Percentiles rank a stretch among this genome's conserved stretches.
Conservation (phyloP, 1,284 basidiomycete genomes). For the Austroboletus niveus region DNA sequence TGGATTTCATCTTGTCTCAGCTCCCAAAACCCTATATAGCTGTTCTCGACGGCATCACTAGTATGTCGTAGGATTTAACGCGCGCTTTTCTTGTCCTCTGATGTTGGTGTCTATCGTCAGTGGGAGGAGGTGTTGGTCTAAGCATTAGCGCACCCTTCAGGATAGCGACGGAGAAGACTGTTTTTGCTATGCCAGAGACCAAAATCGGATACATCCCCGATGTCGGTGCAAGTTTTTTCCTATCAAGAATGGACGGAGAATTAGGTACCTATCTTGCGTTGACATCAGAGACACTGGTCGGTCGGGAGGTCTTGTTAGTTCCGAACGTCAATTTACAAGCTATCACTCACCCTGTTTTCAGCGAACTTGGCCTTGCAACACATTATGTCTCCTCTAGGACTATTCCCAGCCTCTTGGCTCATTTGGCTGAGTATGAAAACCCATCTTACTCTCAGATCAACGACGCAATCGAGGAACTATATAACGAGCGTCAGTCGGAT, state of each 20-base stretch:
- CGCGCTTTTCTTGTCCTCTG: conserved; percentile 11
- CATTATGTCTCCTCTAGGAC: conserved; percentile 82
- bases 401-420: conserved; percentile 65
- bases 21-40: conserved; percentile 86
- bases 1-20: conserved; percentile 83
- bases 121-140: conserved; percentile 96
- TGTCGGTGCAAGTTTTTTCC: conserved; percentile 90
- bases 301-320: conserved; percentile 82
- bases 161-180: conserved; percentile 90
- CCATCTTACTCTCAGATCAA: conserved; percentile 50
- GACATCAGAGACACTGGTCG: conserved; percentile 73
- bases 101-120: conserved; percentile 40
- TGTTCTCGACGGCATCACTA: conserved; percentile 88
- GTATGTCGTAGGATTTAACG: conserved; percentile 48
- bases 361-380: conserved; percentile 88
- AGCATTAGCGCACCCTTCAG: conserved; percentile 88
- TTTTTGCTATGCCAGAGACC: conserved; percentile 97
- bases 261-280: conserved; percentile 93
- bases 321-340: conserved; percentile 8
- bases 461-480: conserved; percentile 66
- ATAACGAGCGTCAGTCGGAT: conserved; percentile 54
- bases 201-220: conserved; percentile 90
- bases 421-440: conserved; percentile 59
- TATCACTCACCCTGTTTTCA: conserved; percentile 31
- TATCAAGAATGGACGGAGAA: conserved; percentile 88